Percentiles rank a stretch among this genome's conserved stretches.
These are phyloP conservation scores for Lactifluus volemus DNA, from an alignment of 768 basidiomycete genomes.

Conservation along the genomic window DNA sequence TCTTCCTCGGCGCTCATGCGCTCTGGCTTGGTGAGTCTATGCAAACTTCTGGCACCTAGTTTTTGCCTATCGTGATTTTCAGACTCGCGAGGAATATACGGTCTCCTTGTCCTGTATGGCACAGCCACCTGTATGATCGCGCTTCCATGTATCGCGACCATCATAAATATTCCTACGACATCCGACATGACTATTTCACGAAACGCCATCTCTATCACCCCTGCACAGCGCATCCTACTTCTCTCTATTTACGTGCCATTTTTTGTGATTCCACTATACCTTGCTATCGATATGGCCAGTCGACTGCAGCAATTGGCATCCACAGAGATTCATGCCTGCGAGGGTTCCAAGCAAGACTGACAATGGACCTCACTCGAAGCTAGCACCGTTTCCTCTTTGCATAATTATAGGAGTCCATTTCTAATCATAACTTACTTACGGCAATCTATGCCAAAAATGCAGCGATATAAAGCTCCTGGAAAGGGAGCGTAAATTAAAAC, in stretches of 20 bases:
- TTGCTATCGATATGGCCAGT: slow-evolving; percentile 64
- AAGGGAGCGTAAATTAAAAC: too few species aligned
- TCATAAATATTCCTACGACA: slow-evolving; percentile 46
- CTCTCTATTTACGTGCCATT: slow-evolving; percentile 70
- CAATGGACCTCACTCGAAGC: too few species aligned
- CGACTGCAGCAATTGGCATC: slow-evolving; percentile 22
- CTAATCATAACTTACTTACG: too few species aligned
- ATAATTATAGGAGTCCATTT: too few species aligned
- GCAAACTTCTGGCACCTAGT: background rate
- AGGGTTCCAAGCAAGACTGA: too few species aligned
- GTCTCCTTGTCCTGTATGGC: slow-evolving; percentile 62
- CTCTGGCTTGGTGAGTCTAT: slow-evolving; percentile 43
- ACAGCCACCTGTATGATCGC: slow-evolving; percentile 75
- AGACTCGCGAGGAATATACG: slow-evolving; percentile 48
- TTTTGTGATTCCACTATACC: slow-evolving; percentile 58
- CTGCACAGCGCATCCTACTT: slow-evolving; percentile 45
- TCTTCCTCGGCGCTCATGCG: slow-evolving; percentile 55
- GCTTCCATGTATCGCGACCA: slow-evolving; percentile 54
- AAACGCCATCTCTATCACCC: slow-evolving; percentile 34
- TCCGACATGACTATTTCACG: slow-evolving; percentile 26
- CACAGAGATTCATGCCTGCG: too few species aligned
- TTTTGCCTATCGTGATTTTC: background rate
- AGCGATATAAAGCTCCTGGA: too few species aligned
- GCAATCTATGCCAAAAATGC: too few species aligned
- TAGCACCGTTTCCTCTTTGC: too few species aligned